These are phyloP conservation scores for Talaromyces sp. DNA, from an alignment of 2,329 filamentous ascomycete genomes.

Conservation along the genomic window DNA sequence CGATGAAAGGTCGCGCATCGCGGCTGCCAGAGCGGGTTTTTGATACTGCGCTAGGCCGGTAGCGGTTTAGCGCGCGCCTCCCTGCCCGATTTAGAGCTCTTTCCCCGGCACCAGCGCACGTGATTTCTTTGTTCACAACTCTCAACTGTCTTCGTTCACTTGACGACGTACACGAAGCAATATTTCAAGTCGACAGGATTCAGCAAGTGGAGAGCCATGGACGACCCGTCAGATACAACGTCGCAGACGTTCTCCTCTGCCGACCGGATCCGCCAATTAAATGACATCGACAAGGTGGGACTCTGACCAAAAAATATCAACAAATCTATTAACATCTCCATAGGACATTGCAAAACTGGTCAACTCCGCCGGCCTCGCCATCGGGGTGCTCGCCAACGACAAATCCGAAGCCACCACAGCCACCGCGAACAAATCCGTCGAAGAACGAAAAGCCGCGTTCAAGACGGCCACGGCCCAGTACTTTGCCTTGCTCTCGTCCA, in stretches of 20 bases:
- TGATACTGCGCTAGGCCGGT: conserved; percentile 14
- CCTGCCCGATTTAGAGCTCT: background rate
- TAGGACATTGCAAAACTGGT: conserved; percentile 53
- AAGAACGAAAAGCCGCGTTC: conserved; percentile 56
- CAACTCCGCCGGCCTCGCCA: conserved; percentile 55
- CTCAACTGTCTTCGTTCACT: background rate
- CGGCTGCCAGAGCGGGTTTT: conserved; percentile 7
- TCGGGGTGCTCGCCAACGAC: conserved; percentile 58
- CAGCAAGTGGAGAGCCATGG: conserved; percentile 3
- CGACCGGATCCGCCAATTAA: conserved; percentile 75
- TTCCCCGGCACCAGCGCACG: conserved; percentile 7
- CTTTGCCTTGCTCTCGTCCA: conserved; percentile 65
- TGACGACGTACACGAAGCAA: background rate
- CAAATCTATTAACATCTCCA: conserved; percentile 18
- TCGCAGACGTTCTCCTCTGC: conserved; percentile 58
- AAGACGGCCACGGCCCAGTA: conserved; percentile 56
- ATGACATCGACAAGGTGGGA: conserved; percentile 65
- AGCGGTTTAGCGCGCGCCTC: conserved; percentile 1
- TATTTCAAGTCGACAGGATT: no score
- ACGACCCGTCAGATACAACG: background rate
- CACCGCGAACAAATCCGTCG: conserved; percentile 37
- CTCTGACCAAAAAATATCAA: background rate
- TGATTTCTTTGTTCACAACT: conserved; percentile 4
- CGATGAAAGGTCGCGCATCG: conserved; percentile 1
- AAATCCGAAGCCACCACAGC: conserved; percentile 26